Evolutionary conservation across 2,329 filamentous ascomycete species (phyloP).

Genomic region (Penicillium griseofulvum): DNA sequence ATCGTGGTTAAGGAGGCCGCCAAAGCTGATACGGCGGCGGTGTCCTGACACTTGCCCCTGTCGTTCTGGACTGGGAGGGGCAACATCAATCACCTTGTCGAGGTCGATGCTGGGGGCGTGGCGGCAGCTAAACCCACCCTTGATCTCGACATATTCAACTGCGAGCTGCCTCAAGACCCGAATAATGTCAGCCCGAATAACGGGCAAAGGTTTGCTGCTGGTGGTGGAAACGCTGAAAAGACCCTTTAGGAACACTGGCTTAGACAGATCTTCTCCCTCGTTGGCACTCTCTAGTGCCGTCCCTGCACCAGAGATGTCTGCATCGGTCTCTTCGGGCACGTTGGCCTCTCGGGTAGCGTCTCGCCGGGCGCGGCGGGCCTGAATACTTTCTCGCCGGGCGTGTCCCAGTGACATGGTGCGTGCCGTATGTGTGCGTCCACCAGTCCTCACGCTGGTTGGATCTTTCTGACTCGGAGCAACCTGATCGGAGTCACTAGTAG

Average conservation of each 20-base stretch:
- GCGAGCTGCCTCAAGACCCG: constrained; percentile 82
- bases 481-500: constrained; percentile 76
- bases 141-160: constrained; percentile 89
- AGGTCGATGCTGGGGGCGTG: constrained; percentile 88
- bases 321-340: constrained; percentile 87
- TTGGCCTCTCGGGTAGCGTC: constrained; percentile 72
- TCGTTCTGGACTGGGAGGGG: constrained; percentile 57
- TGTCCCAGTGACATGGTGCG: constrained; percentile 87
- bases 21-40: constrained; percentile 78
- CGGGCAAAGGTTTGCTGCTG: constrained; percentile 80
- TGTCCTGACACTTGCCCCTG: constrained; percentile 53
- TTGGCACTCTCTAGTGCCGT: constrained; percentile 51
- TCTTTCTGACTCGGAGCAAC: constrained; percentile 54
- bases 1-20: constrained; percentile 65
- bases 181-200: constrained; percentile 87
- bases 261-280: constrained; percentile 69
- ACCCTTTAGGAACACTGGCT: constrained; percentile 93
- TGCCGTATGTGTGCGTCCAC: constrained; percentile 61
- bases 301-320: constrained; percentile 63
- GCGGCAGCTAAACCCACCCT: constrained; percentile 85
- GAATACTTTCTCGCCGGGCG: constrained; percentile 85
- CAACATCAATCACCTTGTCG: constrained; percentile 65
- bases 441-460: constrained; percentile 47
- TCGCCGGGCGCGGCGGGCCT: constrained; percentile 72
- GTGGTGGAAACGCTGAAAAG: constrained; percentile 97